phyloP scores from a whole-genome alignment of 2,329 filamentous ascomycete species.

The Aspergillus cejpii region DNA sequence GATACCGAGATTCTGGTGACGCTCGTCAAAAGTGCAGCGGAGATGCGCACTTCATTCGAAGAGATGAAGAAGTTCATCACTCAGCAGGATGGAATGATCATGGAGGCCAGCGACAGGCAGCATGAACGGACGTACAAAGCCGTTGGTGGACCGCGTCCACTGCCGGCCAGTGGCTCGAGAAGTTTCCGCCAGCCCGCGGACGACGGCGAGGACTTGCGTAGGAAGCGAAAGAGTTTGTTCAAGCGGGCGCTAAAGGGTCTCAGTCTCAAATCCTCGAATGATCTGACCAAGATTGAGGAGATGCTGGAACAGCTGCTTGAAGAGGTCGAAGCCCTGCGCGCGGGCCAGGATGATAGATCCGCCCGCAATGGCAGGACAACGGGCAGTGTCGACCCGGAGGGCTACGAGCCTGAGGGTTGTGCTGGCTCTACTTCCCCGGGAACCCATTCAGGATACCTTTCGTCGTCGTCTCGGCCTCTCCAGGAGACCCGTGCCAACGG shows the following conservation, averaged over 20 bases:
- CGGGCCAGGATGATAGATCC: slow-evolving; percentile 41
- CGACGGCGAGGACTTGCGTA: slow-evolving; percentile 53
- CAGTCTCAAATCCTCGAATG: slow-evolving; percentile 77
- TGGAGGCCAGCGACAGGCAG: slow-evolving; percentile 78
- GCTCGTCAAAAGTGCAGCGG: slow-evolving; percentile 83
- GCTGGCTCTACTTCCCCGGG: slow-evolving; percentile 68
- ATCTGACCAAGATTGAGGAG: slow-evolving; percentile 80
- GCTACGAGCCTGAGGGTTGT: slow-evolving; percentile 78
- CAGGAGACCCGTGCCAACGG: slow-evolving; percentile 41
- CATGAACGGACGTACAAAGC: slow-evolving; percentile 80
- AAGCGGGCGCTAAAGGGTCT: slow-evolving; percentile 86
- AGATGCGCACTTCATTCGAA: slow-evolving; percentile 95
- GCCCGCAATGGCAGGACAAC: slow-evolving; percentile 25
- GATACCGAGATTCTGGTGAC: slow-evolving; percentile 96
- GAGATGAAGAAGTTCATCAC: slow-evolving; percentile 90
- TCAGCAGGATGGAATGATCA: slow-evolving; percentile 82
- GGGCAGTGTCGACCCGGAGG: slow-evolving; percentile 59
- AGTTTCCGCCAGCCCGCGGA: slow-evolving; percentile 48
- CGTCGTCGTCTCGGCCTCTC: slow-evolving; percentile 45
- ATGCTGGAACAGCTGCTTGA: slow-evolving; percentile 88
- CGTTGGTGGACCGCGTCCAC: slow-evolving; percentile 78
- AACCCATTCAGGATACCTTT: slow-evolving; percentile 69
- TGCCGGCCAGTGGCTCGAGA: slow-evolving; percentile 60
- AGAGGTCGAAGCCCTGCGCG: slow-evolving; percentile 80
- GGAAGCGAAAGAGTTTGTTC: slow-evolving; percentile 91